Evolutionary conservation across 352 stramenopile species (phyloP).

Genomic region (Ophiocytium majus): DNA sequence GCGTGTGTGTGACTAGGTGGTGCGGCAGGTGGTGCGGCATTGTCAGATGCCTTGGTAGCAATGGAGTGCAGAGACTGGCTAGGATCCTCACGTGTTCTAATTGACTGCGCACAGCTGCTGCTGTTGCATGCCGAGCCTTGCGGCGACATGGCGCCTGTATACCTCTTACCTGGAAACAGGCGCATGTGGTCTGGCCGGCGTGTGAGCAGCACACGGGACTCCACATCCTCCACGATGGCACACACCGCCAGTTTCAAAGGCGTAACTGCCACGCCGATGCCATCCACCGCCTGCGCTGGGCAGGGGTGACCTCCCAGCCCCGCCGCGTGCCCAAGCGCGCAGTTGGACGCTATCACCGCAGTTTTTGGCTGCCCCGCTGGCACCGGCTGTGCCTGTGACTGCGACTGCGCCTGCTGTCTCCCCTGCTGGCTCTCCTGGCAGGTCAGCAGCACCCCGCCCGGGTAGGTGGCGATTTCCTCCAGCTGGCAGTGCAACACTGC

Average conservation of each 20-base stretch:
- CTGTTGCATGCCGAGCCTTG: too few relatives aligned
- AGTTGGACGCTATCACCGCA: not conserved
- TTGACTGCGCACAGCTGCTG: too few relatives aligned
- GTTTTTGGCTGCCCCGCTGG: too few relatives aligned
- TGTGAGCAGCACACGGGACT: not conserved
- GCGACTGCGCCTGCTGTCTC: too few relatives aligned
- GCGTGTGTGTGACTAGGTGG: not conserved
- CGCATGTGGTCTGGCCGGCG: not conserved
- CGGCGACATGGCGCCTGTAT: too few relatives aligned
- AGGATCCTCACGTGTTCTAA: too few relatives aligned
- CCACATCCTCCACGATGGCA: constrained; percentile 12
- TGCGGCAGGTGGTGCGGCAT: not conserved
- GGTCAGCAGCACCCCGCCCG: not conserved
- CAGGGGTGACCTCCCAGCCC: not conserved
- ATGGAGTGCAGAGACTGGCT: too few relatives aligned
- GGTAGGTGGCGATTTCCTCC: not conserved
- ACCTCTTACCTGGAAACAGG: not conserved
- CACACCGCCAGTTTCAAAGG: not conserved
- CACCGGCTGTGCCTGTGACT: too few relatives aligned
- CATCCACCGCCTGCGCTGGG: not conserved
- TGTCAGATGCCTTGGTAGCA: too few relatives aligned
- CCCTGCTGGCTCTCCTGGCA: not conserved
- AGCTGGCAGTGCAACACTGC: not conserved
- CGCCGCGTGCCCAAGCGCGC: not conserved
- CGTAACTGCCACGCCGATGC: not conserved